These are phyloP conservation scores for Leucosporidium scottii DNA, from an alignment of 768 basidiomycete species.

Conservation along the genomic window DNA sequence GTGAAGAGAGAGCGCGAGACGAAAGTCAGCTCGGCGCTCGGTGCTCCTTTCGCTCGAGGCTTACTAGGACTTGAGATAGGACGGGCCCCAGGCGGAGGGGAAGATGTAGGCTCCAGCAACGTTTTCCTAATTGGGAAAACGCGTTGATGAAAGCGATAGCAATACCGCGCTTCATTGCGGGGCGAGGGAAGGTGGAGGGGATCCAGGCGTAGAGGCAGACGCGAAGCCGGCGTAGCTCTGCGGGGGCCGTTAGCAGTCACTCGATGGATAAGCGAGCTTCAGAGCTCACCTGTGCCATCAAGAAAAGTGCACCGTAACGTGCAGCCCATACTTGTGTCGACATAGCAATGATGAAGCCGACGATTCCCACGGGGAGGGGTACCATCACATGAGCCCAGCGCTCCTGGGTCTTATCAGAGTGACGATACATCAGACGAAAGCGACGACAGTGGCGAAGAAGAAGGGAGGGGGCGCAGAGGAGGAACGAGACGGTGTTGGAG, in stretches of 20 bases:
- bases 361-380: conserved; percentile 54
- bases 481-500: conserved; percentile 35
- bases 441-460: conserved; percentile 29
- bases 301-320: conserved; percentile 45
- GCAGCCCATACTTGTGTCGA: conserved; percentile 4
- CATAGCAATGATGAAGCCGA: conserved; percentile 57
- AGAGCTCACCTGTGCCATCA: conserved; percentile 47
- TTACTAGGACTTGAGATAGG: conserved; percentile 48
- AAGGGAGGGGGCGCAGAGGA: conserved; percentile 41
- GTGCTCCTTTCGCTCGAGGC: neutral
- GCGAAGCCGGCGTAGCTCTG: conserved; percentile 63
- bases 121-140: conserved; percentile 60
- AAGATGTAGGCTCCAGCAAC: conserved; percentile 51
- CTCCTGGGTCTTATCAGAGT: conserved; percentile 64
- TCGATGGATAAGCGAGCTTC: neutral
- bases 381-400: conserved; percentile 60
- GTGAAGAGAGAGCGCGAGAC: conserved; percentile 35
- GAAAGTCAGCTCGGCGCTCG: too few relatives aligned
- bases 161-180: conserved; percentile 81
- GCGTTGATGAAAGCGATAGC: conserved; percentile 54
- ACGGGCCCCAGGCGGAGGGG: conserved; percentile 43
- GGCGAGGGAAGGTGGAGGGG: conserved; percentile 59
- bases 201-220: conserved; percentile 56
- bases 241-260: conserved; percentile 31
- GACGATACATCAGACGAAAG: conserved; percentile 41